Evolutionary conservation across 2,329 filamentous ascomycete genomes (phyloP).

Genomic region (Aureobasidium sp.): DNA sequence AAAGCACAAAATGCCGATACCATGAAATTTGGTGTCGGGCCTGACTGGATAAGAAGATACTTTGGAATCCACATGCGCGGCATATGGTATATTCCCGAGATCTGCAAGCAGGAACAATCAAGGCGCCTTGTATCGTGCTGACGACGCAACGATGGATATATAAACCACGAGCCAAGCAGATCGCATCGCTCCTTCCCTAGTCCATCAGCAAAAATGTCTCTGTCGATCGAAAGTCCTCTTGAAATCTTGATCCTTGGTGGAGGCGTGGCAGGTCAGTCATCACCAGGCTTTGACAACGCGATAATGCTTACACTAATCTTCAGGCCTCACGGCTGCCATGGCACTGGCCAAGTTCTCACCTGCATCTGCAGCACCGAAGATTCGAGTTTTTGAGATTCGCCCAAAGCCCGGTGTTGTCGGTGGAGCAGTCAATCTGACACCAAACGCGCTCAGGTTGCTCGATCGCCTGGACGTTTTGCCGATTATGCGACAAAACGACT

Average conservation of each 20-base stretch:
- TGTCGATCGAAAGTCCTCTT: slow-evolving; percentile 4
- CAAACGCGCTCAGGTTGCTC: slow-evolving; percentile 38
- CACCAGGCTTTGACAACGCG: neutral
- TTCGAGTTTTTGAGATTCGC: slow-evolving; percentile 46
- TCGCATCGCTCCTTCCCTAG: neutral
- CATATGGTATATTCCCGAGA: neutral
- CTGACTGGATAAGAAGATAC: neutral
- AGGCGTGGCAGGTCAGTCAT: slow-evolving; percentile 12
- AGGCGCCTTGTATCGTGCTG: neutral
- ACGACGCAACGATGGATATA: neutral
- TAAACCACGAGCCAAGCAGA: neutral
- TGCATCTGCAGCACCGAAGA: slow-evolving; percentile 29
- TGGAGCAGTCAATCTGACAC: slow-evolving; percentile 43
- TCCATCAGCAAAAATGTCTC: neutral
- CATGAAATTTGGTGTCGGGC: neutral
- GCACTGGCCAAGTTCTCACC: slow-evolving; percentile 38
- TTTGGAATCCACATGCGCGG: neutral
- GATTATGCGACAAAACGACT: slow-evolving; percentile 33
- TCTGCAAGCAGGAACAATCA: neutral
- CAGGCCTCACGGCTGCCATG: slow-evolving; percentile 44
- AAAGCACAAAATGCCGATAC: no score
- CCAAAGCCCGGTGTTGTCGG: slow-evolving; percentile 39
- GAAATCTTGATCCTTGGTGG: slow-evolving; percentile 14
- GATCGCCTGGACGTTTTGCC: slow-evolving; percentile 30
- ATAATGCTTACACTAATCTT: neutral